Base-by-base conservation (phyloP, 176 grass and related monocot species). In the Hyparrhenia diplandra region DNA sequence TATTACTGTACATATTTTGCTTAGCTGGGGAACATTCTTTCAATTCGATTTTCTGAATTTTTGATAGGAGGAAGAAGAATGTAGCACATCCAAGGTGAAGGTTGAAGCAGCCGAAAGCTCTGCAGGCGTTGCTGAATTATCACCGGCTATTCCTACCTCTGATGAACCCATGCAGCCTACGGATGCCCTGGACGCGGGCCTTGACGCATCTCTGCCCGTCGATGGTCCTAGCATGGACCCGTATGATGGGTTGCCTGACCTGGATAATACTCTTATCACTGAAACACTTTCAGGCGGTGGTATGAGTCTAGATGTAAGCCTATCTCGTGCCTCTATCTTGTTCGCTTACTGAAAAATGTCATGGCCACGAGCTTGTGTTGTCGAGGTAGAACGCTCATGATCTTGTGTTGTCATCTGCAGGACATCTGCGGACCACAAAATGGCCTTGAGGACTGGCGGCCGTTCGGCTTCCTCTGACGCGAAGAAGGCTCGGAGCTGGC, bases 361-460 rank as follows among this genome's bases (percentile, higher is more conserved):
- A 30, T 66, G 13, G 39, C 40, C 25, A 20, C 57, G 34, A 25
- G 10, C 77, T 65, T 64, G 21, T 35, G 20, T 35, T 49, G 6
- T 24, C 6, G 35, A 23, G 43, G 21, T n/a, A 37, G 54, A 52
- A 3, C n/a, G 4, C 63, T 69, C 64, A 68, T 28, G 13, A 55
- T 13, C 39, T 70, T 29, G 18, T 71, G 13, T 29, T 39, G 13
- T 69, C 30, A 69, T 13, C 1, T 1, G 16, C 64, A 97, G 94
- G 91, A 91, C 27, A 62, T 91, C 14, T 69, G 87, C 4, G 82
- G 79, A 10, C 92, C 75, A 17, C 88, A 87, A 69, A 88, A 91
- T 3, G 91, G 82, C 86, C 67, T 85, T 32, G 54, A n/a, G 6
- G 35, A 34, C 20, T 84, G 67, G 71, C 30, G n/a, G n/a, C n/a